These are phyloP conservation scores for Marchantia paleacea DNA, from an alignment of 225 moss, liverwort and hornwort genomes.

Conservation along the genomic window DNA sequence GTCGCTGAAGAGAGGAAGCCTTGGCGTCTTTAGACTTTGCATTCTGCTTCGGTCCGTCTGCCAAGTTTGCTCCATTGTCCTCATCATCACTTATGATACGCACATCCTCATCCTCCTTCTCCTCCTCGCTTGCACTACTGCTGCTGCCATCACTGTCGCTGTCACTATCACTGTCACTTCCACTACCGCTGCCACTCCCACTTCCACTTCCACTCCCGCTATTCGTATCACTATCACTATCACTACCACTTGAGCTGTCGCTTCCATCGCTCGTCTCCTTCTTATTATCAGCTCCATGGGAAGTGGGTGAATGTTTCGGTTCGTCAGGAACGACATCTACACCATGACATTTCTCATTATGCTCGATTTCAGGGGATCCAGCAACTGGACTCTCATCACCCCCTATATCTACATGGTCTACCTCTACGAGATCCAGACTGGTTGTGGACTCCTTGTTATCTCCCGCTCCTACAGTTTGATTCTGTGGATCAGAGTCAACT, in stretches of 20 bases:
- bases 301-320: constrained; percentile 35
- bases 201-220: constrained; percentile 83
- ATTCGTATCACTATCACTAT: constrained; percentile 63
- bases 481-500: constrained; percentile 35
- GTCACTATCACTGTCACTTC: constrained; percentile 89
- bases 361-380: constrained; percentile 47
- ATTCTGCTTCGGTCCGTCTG: constrained; percentile 53
- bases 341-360: constrained; percentile 40
- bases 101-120: constrained; percentile 96
- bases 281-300: constrained; percentile 49
- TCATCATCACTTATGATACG: constrained; percentile 94
- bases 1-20: constrained; percentile 22
- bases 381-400: constrained; percentile 64
- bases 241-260: constrained; percentile 74
- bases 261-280: constrained; percentile 63
- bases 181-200: constrained; percentile 57
- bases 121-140: constrained; percentile 76
- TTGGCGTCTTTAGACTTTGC: constrained; percentile 60
- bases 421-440: constrained; percentile 41
- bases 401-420: constrained; percentile 53
- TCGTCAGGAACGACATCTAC: constrained; percentile 35
- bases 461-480: constrained; percentile 34
- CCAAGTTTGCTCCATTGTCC: constrained; percentile 36
- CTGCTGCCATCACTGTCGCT: constrained; percentile 87
- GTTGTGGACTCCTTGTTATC: constrained; percentile 32